Evolutionary conservation across 169 alveolate species (phyloP), one percentile per base, ranked within the genome.

Genomic region (Plasmodium sp.): DNA sequence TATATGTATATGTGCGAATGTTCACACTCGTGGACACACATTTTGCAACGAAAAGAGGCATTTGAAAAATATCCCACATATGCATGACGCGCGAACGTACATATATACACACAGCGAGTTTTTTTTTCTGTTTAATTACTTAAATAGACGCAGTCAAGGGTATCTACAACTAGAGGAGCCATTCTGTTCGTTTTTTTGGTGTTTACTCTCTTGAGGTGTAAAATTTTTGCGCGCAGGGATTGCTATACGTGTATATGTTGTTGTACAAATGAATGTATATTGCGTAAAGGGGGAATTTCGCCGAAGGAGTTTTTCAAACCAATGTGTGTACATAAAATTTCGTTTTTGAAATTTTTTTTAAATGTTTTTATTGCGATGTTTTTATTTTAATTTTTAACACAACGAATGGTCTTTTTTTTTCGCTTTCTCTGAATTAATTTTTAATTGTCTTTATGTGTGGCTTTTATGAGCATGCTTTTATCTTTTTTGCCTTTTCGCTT

Each of bases 111-210:
- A 41, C 16, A 34, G 34, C 56, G 1, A n/a, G 16, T 75, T 36
- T 6, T 75, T 33, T 34, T 45, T 45, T 62, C 45, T 39, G 80
- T 58, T 90, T 80, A 41, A 39, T 90, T 90, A 90, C 90, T 90
- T 80, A 86, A 77, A 79, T 75, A 56, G 85, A 56, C 80, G 34
- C 67, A 86, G 18, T 86, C 85, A 58, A 51, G 51, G 43, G 86
- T 86, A 54, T 86, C 85, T 43, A 71, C 18, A 14, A 86, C 36
- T 77, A 75, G 18, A 51, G 84, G 84, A 10, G 39, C 22, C 72
- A 77, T 54, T 22, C 51, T 41, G 72, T 56, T 56, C 45, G 93
- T 6, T 51, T 34, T 56, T 10, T 14, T n/a, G 27, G 67, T 86
- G 45, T 86, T 31, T 67, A 67, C 39, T 67, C 39, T 67, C 39